Conservation (phyloP, 768 basidiomycete genomes). For the Amanita phalloides region DNA sequence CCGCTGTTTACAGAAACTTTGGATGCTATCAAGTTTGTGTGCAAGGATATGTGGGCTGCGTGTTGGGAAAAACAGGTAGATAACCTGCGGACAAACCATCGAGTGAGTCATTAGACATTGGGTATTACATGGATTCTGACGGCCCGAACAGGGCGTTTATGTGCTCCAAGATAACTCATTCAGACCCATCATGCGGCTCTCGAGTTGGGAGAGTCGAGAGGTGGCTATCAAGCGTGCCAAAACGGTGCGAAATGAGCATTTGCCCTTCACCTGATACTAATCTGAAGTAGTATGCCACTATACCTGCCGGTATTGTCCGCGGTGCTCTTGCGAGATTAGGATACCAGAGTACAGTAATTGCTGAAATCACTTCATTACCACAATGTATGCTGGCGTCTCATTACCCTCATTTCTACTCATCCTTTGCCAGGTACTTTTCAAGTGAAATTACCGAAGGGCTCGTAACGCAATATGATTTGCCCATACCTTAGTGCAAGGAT, state of each 20-base stretch:
- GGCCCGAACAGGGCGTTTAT: conserved; percentile 62
- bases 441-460: conserved; percentile 5
- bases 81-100: conserved; percentile 89
- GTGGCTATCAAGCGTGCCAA: conserved; percentile 65
- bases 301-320: conserved; percentile 76
- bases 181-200: conserved; percentile 73
- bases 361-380: conserved; percentile 73
- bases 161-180: conserved; percentile 90
- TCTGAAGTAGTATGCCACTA: conserved; percentile 56
- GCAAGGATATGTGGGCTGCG: conserved; percentile 90
- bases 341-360: conserved; percentile 58
- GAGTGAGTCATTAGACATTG: conserved; percentile 38
- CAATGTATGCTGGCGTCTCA: conserved; percentile 49
- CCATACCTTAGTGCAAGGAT: too few species aligned
- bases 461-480: background rate
- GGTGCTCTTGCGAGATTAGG: conserved; percentile 77
- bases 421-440: background rate
- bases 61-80: conserved; percentile 95
- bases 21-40: conserved; percentile 90
- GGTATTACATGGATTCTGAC: background rate
- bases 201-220: conserved; percentile 68
- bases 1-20: conserved; percentile 73
- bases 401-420: conserved; percentile 11
- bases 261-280: background rate
- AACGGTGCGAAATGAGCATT: conserved; percentile 31